A percentile compares a stretch with the other conserved stretches of the same genome.
Evolutionary conservation across 108 stramenopile genomes (phyloP).

Genomic region (Mayamaea pseudoterrestris): DNA sequence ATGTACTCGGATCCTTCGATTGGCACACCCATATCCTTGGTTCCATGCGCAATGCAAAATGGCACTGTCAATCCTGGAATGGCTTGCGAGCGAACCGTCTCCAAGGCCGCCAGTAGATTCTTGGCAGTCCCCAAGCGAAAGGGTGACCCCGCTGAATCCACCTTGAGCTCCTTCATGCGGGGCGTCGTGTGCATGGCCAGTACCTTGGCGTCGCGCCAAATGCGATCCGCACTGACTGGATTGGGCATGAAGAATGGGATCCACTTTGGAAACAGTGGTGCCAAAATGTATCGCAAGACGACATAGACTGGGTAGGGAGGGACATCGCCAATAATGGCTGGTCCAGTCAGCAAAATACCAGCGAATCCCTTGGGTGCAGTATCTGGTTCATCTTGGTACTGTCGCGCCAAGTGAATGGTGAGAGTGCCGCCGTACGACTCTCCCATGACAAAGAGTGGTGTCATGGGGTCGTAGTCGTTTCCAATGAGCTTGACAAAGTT

Average conservation of each 20-base stretch:
- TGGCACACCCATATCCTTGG: conserved; percentile 31
- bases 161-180: conserved; percentile 9
- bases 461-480: conserved; percentile 4
- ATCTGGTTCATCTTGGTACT: conserved; percentile 25
- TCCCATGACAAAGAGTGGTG: conserved; percentile 31
- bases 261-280: conserved; percentile 27
- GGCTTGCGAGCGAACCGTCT: conserved; percentile 16
- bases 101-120: conserved; percentile 21
- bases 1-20: conserved; percentile 27
- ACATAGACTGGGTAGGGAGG: conserved; percentile 26
- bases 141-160: conserved; percentile 19
- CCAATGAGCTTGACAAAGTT: conserved; percentile 20
- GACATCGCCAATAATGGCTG: conserved; percentile 38
- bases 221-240: conserved; percentile 31
- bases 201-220: conserved; percentile 25
- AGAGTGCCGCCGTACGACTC: conserved; percentile 37
- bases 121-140: conserved; percentile 42
- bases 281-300: conserved; percentile 21
- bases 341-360: conserved; percentile 20
- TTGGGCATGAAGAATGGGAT: conserved; percentile 50
- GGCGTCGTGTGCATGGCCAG: conserved; percentile 4
- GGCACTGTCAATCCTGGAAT: conserved; percentile 31
- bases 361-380: conserved; percentile 17
- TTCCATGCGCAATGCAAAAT: conserved; percentile 36
- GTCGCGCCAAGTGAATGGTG: conserved; percentile 18